Evolutionary conservation across 495 filamentous ascomycete genomes (phyloP).

Genomic region (Aspergillus saccharolyticus): DNA sequence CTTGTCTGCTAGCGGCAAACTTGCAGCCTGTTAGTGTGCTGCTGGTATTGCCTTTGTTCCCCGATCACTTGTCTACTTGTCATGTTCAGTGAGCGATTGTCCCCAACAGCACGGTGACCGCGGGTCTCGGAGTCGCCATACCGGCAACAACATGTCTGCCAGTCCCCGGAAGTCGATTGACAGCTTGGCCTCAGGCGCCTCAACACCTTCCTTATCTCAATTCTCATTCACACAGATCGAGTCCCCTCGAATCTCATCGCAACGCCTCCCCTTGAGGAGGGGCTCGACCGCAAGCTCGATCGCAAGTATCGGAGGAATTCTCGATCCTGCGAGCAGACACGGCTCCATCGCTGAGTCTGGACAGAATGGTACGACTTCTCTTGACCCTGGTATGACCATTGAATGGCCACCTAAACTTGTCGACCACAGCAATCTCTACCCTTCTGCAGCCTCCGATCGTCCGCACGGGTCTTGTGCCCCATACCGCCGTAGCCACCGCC

Average conservation of each 20-base stretch:
- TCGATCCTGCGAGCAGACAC: constrained; percentile 61
- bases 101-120: constrained; percentile 33
- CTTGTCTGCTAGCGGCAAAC: neutral
- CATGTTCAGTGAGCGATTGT: constrained; percentile 40
- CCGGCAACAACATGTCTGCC: constrained; percentile 53
- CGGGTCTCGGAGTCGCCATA: constrained; percentile 36
- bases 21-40: neutral
- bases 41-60: neutral
- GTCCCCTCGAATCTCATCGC: constrained; percentile 38
- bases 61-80: constrained; percentile 26
- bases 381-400: neutral
- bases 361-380: constrained; percentile 61
- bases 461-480: constrained; percentile 76
- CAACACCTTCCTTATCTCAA: constrained; percentile 52
- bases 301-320: constrained; percentile 67
- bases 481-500: constrained; percentile 60
- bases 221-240: constrained; percentile 52
- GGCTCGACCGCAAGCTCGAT: constrained; percentile 86
- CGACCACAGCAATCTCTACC: constrained; percentile 73
- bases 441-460: constrained; percentile 86
- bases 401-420: constrained; percentile 5
- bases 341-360: constrained; percentile 66
- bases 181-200: constrained; percentile 49
- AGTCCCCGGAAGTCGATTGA: constrained; percentile 66
- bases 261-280: constrained; percentile 53